Percentiles rank a stretch among this genome's conserved stretches.
phyloP scores from a whole-genome alignment of 148 eudicot species.

The Silene uniflora region DNA sequence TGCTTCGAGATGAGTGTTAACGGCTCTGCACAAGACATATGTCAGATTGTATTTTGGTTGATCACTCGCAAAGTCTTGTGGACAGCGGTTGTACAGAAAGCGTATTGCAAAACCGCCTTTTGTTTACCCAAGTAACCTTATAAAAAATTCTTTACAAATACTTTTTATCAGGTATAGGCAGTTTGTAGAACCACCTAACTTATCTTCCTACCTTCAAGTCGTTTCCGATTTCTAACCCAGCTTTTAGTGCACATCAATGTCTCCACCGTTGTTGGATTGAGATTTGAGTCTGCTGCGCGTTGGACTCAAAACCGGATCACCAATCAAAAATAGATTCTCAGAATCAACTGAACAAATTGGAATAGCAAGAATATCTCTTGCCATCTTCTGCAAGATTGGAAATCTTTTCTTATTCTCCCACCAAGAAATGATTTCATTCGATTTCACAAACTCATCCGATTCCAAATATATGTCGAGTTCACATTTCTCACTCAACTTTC shows the following conservation, averaged over 20 bases:
- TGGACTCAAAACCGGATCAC: slow-evolving; percentile 20
- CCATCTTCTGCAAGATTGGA: slow-evolving; percentile 21
- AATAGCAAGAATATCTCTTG: slow-evolving; percentile 24
- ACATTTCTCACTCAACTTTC: neutral
- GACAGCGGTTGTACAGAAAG: too few relatives aligned
- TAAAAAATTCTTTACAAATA: too few relatives aligned
- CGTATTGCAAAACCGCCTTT: too few relatives aligned
- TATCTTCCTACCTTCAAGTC: too few relatives aligned
- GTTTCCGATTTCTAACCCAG: neutral
- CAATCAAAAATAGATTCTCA: slow-evolving; percentile 17
- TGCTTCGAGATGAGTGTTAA: too few relatives aligned
- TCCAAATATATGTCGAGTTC: slow-evolving; percentile 23
- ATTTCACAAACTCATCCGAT: neutral
- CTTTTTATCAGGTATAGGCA: too few relatives aligned
- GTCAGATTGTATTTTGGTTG: too few relatives aligned
- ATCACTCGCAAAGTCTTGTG: too few relatives aligned
- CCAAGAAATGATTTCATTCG: neutral
- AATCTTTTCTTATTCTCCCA: slow-evolving; percentile 5
- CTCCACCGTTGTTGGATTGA: slow-evolving; percentile 20
- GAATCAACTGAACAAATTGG: slow-evolving; percentile 17
- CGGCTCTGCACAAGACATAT: too few relatives aligned
- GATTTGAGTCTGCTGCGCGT: slow-evolving; percentile 29
- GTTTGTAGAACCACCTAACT: too few relatives aligned
- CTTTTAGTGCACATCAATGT: slow-evolving; percentile 27
- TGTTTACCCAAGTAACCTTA: too few relatives aligned